Conservation (phyloP, 768 basidiomycete genomes). For the Xerocomus potaroensis region DNA sequence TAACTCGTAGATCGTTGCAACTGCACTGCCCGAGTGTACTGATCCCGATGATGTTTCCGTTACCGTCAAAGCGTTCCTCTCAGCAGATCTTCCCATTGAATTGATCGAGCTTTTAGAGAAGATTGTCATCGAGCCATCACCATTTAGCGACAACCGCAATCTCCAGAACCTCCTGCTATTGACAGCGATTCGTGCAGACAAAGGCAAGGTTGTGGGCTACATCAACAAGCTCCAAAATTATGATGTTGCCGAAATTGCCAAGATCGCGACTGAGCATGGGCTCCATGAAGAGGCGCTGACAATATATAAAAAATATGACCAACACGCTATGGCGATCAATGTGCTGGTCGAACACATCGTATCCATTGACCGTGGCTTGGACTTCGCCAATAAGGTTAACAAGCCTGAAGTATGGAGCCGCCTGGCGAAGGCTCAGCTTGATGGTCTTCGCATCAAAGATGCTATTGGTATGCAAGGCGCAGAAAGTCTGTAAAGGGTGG, state of each 20-base stretch:
- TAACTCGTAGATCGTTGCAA: conserved; percentile 70
- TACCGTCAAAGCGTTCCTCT: conserved; percentile 97
- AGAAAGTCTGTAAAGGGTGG: not conserved
- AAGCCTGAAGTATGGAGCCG: conserved; percentile 96
- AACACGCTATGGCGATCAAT: conserved; percentile 94
- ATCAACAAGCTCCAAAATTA: conserved; percentile 98
- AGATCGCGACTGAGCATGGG: conserved; percentile 94
- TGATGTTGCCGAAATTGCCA: conserved; percentile 90
- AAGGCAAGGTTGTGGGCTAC: conserved; percentile 96
- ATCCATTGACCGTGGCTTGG: conserved; percentile 92
- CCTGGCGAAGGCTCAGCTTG: conserved; percentile 97
- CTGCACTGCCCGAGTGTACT: conserved; percentile 93
- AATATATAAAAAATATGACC: conserved; percentile 96
- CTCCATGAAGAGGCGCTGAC: conserved; percentile 95
- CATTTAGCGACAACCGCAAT: conserved; percentile 97
- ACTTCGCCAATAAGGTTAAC: conserved; percentile 96
- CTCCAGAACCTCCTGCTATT: conserved; percentile 92
- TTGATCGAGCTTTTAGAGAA: conserved; percentile 97
- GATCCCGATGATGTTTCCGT: conserved; percentile 98
- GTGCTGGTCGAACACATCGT: conserved; percentile 98
- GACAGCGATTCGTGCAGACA: conserved; percentile 95
- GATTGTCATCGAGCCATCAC: conserved; percentile 94
- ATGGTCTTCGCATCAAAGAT: conserved; percentile 97
- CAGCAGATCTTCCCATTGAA: conserved; percentile 94
- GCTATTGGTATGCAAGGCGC: conserved; percentile 69